phyloP scores from a whole-genome alignment of 805 yeast genomes.

The Scheffersomyces stipitis region DNA sequence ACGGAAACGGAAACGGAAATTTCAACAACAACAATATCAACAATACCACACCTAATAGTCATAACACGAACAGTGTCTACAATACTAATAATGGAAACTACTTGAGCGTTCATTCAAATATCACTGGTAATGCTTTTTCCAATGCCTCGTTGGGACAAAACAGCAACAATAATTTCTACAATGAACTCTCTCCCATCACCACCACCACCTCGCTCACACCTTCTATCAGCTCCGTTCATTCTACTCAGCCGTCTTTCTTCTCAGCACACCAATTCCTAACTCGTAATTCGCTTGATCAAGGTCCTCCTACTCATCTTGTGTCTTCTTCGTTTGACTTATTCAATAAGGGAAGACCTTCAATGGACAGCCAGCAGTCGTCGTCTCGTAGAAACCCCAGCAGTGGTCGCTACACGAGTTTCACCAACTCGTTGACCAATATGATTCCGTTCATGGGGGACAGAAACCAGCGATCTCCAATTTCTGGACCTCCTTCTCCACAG shows the following conservation, averaged over 20 bases:
- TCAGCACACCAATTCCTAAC: slow-evolving; percentile 42
- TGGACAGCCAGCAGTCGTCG: slow-evolving; percentile 28
- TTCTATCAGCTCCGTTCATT: slow-evolving; percentile 39
- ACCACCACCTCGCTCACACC: slow-evolving; percentile 45
- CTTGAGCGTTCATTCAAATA: slow-evolving; percentile 1
- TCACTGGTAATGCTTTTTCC: slow-evolving; percentile 9
- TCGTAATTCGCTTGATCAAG: slow-evolving; percentile 38
- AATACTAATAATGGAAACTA: not conserved
- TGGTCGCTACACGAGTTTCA: slow-evolving; percentile 32
- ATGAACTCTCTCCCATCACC: slow-evolving; percentile 42
- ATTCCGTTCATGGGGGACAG: slow-evolving; percentile 42
- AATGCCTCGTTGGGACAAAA: slow-evolving; percentile 4
- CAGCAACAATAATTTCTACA: slow-evolving; percentile 5
- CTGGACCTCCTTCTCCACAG: slow-evolving; percentile 17
- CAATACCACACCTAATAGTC: no score
- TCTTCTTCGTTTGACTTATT: slow-evolving; percentile 36
- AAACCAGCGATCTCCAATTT: slow-evolving; percentile 19
- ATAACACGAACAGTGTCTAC: no score
- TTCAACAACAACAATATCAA: not conserved
- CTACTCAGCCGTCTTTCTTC: slow-evolving; percentile 43
- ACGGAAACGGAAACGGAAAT: slow-evolving; percentile 6
- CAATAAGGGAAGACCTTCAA: slow-evolving; percentile 25
- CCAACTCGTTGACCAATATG: slow-evolving; percentile 37
- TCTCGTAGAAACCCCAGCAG: slow-evolving; percentile 1
- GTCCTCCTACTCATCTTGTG: slow-evolving; percentile 24